A percentile compares a stretch with the other conserved stretches of the same genome.
Evolutionary conservation across 2,329 filamentous ascomycete genomes (phyloP).

Genomic region (Fusarium sp.): DNA sequence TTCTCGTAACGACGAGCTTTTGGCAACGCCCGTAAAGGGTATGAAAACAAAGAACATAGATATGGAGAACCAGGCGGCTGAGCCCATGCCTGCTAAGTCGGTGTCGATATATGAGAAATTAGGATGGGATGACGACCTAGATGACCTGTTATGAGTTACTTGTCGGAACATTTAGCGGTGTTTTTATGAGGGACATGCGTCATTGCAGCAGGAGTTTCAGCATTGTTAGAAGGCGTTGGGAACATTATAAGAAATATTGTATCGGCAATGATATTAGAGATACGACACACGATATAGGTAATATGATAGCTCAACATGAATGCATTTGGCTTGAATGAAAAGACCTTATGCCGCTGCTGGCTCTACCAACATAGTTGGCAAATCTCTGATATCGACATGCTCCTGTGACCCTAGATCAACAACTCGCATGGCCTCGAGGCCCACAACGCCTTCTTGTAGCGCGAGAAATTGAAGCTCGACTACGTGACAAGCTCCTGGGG

Average conservation of each 20-base stretch:
- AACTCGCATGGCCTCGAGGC: conserved; percentile 77
- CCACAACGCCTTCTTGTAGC: conserved; percentile 71
- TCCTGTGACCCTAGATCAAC: conserved; percentile 79
- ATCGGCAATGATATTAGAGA: conserved; percentile 38
- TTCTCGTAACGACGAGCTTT: conserved; percentile 35
- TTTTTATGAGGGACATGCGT: conserved; percentile 34
- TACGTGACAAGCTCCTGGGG: conserved; percentile 77
- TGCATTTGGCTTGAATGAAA: neutral
- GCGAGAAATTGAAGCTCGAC: conserved; percentile 78
- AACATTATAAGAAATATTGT: conserved; percentile 30
- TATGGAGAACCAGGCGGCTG: conserved; percentile 10
- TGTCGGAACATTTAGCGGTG: conserved; percentile 35
- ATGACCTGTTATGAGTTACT: conserved; percentile 54
- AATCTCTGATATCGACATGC: conserved; percentile 78
- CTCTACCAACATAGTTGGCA: conserved; percentile 74
- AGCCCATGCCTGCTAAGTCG: conserved; percentile 36
- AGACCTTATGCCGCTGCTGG: conserved; percentile 41
- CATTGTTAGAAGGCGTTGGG: conserved; percentile 38
- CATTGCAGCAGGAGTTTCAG: conserved; percentile 28
- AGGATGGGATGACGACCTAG: conserved; percentile 68
- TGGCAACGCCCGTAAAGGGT: conserved; percentile 54
- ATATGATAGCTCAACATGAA: conserved; percentile 19
- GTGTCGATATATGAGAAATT: conserved; percentile 63
- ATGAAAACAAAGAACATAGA: conserved; percentile 22
- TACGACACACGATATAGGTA: conserved; percentile 35